Conservation (phyloP, 495 filamentous ascomycete species). For the Lophium mytilinum region DNA sequence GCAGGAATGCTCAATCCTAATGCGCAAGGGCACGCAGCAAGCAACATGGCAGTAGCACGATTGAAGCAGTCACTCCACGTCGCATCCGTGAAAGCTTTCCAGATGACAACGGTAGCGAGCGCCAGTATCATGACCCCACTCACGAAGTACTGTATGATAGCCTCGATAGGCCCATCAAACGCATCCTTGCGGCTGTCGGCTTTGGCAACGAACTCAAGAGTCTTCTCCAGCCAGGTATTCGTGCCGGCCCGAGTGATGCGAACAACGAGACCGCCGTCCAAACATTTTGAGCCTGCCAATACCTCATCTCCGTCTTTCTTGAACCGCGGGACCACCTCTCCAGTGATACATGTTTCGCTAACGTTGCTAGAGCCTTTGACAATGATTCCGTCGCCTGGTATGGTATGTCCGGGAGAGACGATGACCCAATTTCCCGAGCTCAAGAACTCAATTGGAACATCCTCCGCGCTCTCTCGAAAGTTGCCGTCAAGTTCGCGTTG, state of each 20-base stretch:
- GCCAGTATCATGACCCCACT: not conserved
- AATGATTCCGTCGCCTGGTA: not conserved
- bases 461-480: not conserved
- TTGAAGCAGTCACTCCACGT: not conserved
- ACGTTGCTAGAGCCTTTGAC: not conserved
- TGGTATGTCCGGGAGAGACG: not conserved
- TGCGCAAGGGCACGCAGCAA: not conserved
- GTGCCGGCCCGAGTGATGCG: not conserved
- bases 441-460: not conserved
- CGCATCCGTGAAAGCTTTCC: not conserved
- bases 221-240: not conserved
- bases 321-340: not conserved
- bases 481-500: not conserved
- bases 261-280: not conserved
- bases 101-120: not conserved
- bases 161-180: not conserved
- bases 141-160: not conserved
- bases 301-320: not conserved
- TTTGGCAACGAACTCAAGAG: not conserved
- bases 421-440: not conserved
- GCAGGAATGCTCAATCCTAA: not conserved
- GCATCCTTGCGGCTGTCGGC: not conserved
- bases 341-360: not conserved
- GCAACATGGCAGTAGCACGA: not conserved
- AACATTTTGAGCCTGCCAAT: not conserved